phyloP scores from a whole-genome alignment of 768 basidiomycete species.

The Amanita subjunquillea region DNA sequence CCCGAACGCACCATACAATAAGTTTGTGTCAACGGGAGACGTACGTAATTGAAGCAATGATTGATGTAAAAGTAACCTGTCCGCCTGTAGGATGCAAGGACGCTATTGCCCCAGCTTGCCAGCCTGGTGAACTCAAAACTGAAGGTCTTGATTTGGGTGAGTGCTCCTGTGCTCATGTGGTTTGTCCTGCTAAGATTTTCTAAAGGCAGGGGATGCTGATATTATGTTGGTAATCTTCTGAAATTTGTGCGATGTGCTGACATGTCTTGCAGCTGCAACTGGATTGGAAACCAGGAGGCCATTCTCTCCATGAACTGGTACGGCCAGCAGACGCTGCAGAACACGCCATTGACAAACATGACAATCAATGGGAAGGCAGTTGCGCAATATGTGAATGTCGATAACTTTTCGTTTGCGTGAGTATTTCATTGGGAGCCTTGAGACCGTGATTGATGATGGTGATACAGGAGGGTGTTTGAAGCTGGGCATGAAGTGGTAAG shows the following conservation, averaged over 20 bases:
- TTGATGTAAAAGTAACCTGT: neutral
- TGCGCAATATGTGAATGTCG: slow-evolving; percentile 55
- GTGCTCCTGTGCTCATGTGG: slow-evolving; percentile 1
- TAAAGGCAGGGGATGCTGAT: slow-evolving; percentile 38
- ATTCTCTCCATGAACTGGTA: slow-evolving; percentile 36
- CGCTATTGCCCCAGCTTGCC: slow-evolving; percentile 38
- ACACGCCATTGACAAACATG: slow-evolving; percentile 38
- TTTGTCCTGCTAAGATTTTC: slow-evolving; percentile 10
- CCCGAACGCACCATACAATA: slow-evolving; percentile 25
- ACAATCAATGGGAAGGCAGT: slow-evolving; percentile 41
- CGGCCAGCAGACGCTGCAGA: slow-evolving; percentile 29
- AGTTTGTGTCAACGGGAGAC: slow-evolving; percentile 46
- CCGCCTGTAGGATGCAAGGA: slow-evolving; percentile 36
- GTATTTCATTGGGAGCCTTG: slow-evolving; percentile 13
- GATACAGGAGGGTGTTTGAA: slow-evolving; percentile 38
- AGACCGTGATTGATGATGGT: neutral
- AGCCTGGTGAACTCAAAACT: slow-evolving; percentile 32
- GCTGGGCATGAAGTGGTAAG: slow-evolving; percentile 58
- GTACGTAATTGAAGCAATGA: slow-evolving; percentile 18
- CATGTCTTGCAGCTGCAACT: slow-evolving; percentile 28
- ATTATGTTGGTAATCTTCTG: slow-evolving; percentile 29
- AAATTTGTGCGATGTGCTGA: neutral
- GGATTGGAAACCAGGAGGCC: slow-evolving; percentile 34
- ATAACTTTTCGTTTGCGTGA: slow-evolving; percentile 59
- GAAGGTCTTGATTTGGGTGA: slow-evolving; percentile 37